Conservation (phyloP, 139 green algal genomes). For the Chlamydomonas sphaeroides region DNA sequence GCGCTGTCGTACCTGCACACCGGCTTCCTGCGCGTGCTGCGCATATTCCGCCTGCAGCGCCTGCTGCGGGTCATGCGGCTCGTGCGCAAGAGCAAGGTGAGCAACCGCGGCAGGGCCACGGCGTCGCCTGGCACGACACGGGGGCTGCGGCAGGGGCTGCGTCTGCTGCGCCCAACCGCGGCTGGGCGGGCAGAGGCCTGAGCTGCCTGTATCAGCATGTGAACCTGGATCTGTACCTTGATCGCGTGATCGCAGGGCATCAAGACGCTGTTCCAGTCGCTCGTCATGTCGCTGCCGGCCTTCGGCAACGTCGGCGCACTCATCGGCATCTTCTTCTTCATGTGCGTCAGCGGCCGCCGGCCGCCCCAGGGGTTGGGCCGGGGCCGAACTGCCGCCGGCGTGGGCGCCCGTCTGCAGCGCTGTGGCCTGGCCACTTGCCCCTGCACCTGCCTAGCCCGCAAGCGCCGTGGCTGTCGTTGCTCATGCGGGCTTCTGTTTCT, state of each 20-base stretch:
- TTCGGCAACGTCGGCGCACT: slow-evolving; percentile 84
- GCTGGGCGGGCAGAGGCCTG: too few relatives aligned
- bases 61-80: slow-evolving; percentile 72
- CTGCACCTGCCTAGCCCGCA: too few relatives aligned
- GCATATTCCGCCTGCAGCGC: slow-evolving; percentile 66
- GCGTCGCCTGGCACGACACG: neutral
- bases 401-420: too few relatives aligned
- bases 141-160: neutral
- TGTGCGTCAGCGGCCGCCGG: slow-evolving; percentile 37
- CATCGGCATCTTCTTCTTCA: slow-evolving; percentile 81
- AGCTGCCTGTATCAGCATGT: too few relatives aligned
- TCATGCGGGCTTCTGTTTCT: too few relatives aligned
- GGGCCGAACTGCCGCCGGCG: too few relatives aligned
- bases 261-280: slow-evolving; percentile 72
- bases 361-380: too few relatives aligned
- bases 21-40: slow-evolving; percentile 49
- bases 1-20: slow-evolving; percentile 43
- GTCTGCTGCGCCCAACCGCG: too few relatives aligned
- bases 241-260: slow-evolving; percentile 56
- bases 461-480: too few relatives aligned
- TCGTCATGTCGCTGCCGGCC: slow-evolving; percentile 80
- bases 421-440: too few relatives aligned
- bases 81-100: slow-evolving; percentile 57
- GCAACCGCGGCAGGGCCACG: neutral
- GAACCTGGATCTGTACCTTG: too few relatives aligned